Conservation (phyloP, 495 filamentous ascomycete species). For the Aspergillus kassunensis region DNA sequence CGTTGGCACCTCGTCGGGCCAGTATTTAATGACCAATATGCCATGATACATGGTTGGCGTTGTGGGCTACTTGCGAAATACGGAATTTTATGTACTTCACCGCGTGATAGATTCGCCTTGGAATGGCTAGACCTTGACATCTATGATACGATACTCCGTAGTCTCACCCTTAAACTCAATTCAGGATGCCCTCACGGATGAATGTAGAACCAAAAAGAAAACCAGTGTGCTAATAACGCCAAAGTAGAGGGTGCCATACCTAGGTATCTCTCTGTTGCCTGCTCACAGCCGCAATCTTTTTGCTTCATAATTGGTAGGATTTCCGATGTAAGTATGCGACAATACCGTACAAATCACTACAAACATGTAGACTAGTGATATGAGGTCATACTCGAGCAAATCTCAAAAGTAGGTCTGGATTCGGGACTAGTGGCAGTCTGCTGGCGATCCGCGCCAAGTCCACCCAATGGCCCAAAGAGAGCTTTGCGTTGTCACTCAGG, state of each 20-base stretch:
- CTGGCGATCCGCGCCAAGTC: background rate
- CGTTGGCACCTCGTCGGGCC: conserved; percentile 87
- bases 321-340: too few species aligned
- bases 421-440: background rate
- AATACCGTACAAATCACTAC: too few species aligned
- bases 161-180: too few species aligned
- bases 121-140: background rate
- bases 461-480: background rate
- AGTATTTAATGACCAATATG: conserved; percentile 55
- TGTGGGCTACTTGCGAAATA: background rate
- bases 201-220: too few species aligned
- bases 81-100: background rate
- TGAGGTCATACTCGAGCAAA: too few species aligned
- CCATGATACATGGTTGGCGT: background rate
- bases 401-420: too few species aligned
- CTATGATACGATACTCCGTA: too few species aligned
- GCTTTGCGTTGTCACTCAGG: background rate
- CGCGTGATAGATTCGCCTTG: background rate
- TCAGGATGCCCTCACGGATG: too few species aligned
- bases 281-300: conserved; percentile 13
- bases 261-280: too few species aligned
- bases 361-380: too few species aligned
- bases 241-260: conserved; percentile 31
- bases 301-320: too few species aligned
- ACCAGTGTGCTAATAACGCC: conserved; percentile 37